Base-by-base conservation (phyloP, 305 asterid genomes). In the Fraxinus nigra region DNA sequence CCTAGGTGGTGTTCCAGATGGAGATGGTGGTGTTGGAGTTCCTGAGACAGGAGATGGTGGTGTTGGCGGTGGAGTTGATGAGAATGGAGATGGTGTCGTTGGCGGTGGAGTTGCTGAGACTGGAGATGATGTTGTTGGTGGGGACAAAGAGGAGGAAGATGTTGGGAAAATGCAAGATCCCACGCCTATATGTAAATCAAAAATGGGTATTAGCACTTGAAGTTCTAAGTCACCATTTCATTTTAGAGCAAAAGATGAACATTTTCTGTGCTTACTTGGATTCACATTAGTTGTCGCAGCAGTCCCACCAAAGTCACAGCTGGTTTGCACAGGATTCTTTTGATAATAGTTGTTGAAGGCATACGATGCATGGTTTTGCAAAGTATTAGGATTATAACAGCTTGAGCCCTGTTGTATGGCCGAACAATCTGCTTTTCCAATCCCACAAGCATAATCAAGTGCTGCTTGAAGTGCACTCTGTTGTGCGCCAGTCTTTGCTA, bases 371-470 rank as follows among this genome's bases (percentile, higher is more conserved):
- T 93, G 98, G 54, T 83, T 87, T 86, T 87, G 87, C 81, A 95
- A 69, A 22, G 82, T 87, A 83, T 82, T 88, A 0, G 98, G 98
- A 86, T 86, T 90, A 26, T 88, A 95, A 86, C 99, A 95, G 43
- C 80, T 77, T 0, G 85, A 93, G 4, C 95, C 90, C 76, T 86
- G 91, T 84, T 95, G 99, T 20, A 95, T 90, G 5, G 87, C 70
- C 3, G 98, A 89, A 56, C 98, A 95, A 84, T 95, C 98, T 5
- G 94, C 97, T 5, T 94, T 93, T 69, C 97, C 97, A 0, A 85
- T 81, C 79, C 98, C 98, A 85, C 98, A 95, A 0, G 98, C 97
- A 77, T 95, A 95, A 82, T 95, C 97, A 16, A 95, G 91, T 2
- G 95, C 98, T 0, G 92, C 46, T 79, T 95, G 98, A 48, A 93